Evolutionary conservation across 2,329 filamentous ascomycete species (phyloP).

Genomic region (Dactylella cylindrospora): DNA sequence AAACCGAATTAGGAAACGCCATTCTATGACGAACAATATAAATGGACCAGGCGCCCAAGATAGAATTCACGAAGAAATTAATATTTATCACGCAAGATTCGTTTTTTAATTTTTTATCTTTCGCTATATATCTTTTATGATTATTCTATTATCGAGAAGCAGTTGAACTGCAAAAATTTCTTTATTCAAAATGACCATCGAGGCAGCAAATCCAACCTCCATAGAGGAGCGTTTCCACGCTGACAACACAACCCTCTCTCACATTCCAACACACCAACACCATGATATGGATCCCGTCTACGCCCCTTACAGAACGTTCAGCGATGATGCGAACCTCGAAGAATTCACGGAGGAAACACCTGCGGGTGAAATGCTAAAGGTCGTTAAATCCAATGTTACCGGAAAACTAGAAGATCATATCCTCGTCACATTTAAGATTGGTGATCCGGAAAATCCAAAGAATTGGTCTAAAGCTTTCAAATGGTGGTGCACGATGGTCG

Average conservation of each 20-base stretch:
- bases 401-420: constrained; percentile 60
- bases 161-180: no score
- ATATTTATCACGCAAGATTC: constrained; percentile 2
- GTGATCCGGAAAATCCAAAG: constrained; percentile 78
- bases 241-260: constrained; percentile 24
- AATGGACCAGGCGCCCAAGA: not conserved
- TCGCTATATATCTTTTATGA: not conserved
- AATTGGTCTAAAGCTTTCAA: constrained; percentile 78
- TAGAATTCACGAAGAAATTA: not conserved
- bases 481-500: constrained; percentile 84
- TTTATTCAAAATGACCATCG: constrained; percentile 1
- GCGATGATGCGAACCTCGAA: constrained; percentile 62
- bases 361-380: constrained; percentile 63
- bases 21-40: constrained; percentile 8
- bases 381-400: constrained; percentile 58
- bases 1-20: constrained; percentile 1
- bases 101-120: constrained; percentile 3
- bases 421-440: constrained; percentile 69
- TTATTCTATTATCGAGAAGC: not conserved
- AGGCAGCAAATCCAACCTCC: not conserved
- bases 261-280: constrained; percentile 14
- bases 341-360: constrained; percentile 68
- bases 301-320: constrained; percentile 67
- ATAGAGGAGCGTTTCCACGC: constrained; percentile 9
- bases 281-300: constrained; percentile 49